Percentiles rank a stretch among this genome's conserved stretches.
Evolutionary conservation across 2,329 filamentous ascomycete species (phyloP).

Genomic region (Teratosphaeria zuluensis): DNA sequence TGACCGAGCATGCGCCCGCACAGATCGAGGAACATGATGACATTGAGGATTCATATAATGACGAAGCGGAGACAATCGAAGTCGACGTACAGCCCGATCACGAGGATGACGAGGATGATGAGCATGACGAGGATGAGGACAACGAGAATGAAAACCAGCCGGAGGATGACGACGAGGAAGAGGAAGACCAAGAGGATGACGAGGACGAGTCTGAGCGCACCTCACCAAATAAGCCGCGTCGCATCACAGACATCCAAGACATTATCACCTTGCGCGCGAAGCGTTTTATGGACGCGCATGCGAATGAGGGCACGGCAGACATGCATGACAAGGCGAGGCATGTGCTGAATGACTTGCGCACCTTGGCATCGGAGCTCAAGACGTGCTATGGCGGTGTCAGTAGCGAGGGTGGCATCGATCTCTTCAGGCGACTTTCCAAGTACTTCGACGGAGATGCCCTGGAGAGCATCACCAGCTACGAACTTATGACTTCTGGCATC

Average conservation of each 20-base stretch:
- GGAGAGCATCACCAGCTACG: constrained; percentile 90
- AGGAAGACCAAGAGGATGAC: constrained; percentile 47
- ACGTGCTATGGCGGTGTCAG: constrained; percentile 50
- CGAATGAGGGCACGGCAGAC: constrained; percentile 61
- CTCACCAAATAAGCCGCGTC: constrained; percentile 26
- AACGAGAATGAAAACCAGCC: constrained; percentile 18
- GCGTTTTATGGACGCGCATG: constrained; percentile 74
- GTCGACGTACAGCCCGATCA: constrained; percentile 18
- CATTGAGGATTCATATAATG: constrained; percentile 17
- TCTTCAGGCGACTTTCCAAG: constrained; percentile 67
- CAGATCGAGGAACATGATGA: constrained; percentile 9
- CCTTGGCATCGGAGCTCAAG: constrained; percentile 62
- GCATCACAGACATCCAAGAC: constrained; percentile 50
- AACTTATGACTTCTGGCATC: constrained; percentile 81
- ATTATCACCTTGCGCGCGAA: constrained; percentile 69
- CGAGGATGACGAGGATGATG: constrained; percentile 40
- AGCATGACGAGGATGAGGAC: constrained; percentile 38
- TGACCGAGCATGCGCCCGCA: constrained; percentile 4
- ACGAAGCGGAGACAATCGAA: constrained; percentile 30
- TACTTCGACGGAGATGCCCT: constrained; percentile 85
- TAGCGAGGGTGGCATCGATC: constrained; percentile 40
- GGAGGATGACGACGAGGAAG: constrained; percentile 11
- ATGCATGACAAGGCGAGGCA: constrained; percentile 70
- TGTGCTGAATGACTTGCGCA: constrained; percentile 64
- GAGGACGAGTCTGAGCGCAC: constrained; percentile 38